phyloP scores from a whole-genome alignment of 495 filamentous ascomycete genomes.

The Xylaria longipes region DNA sequence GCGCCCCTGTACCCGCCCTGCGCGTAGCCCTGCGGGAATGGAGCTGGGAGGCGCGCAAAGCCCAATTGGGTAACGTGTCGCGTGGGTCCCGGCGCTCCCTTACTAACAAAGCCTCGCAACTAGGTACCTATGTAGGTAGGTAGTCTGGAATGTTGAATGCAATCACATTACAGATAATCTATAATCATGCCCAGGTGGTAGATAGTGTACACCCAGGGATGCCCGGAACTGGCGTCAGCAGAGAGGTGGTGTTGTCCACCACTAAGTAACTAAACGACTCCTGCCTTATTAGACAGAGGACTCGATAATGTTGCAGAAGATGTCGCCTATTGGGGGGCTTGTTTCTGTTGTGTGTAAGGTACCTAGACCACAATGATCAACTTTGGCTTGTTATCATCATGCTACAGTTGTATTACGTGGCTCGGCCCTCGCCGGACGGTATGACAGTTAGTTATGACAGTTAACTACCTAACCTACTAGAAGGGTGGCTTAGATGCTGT shows the following conservation, averaged over 20 bases:
- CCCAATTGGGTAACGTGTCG: constrained; percentile 10
- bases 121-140: too few relatives aligned
- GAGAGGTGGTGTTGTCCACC: too few relatives aligned
- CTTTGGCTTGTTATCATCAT: too few relatives aligned
- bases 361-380: too few relatives aligned
- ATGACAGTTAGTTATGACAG: too few relatives aligned
- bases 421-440: too few relatives aligned
- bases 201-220: too few relatives aligned
- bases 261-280: neutral
- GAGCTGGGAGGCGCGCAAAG: neutral
- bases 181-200: too few relatives aligned
- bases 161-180: too few relatives aligned
- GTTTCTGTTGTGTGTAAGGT: neutral
- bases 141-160: too few relatives aligned
- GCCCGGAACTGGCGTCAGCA: too few relatives aligned
- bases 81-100: neutral
- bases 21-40: neutral
- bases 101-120: neutral
- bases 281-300: neutral
- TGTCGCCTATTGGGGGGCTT: neutral
- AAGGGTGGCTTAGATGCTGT: neutral
- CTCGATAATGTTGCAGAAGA: neutral
- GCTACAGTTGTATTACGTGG: too few relatives aligned
- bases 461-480: neutral
- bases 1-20: constrained; percentile 12